Evolutionary conservation across 257 asterid species (phyloP).

Genomic region (Ajuga chamaepitys): DNA sequence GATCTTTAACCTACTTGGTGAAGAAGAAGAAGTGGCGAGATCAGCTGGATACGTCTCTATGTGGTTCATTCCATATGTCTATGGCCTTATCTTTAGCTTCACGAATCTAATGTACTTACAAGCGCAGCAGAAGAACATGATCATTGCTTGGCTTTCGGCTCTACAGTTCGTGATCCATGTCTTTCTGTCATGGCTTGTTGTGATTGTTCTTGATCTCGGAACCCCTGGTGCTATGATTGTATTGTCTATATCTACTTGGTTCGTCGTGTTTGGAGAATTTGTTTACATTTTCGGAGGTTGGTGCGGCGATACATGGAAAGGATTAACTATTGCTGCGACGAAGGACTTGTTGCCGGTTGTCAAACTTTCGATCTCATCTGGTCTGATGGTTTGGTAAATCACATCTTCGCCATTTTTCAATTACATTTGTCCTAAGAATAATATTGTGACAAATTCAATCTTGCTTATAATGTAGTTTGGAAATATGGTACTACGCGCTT

Average conservation of each 20-base stretch:
- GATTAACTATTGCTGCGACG: conserved; percentile 36
- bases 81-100: not conserved
- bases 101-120: conserved; percentile 24
- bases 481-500: conserved; percentile 40
- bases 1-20: conserved; percentile 17
- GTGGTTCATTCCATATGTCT: conserved; percentile 15
- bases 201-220: conserved; percentile 1
- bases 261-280: conserved; percentile 9
- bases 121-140: conserved; percentile 17
- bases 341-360: conserved; percentile 25
- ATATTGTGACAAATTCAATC: not conserved
- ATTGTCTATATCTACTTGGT: conserved; percentile 14
- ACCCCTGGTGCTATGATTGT: conserved; percentile 17
- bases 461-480: conserved; percentile 29
- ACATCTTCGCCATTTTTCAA: not conserved
- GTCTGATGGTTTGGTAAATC: conserved; percentile 21
- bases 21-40: not conserved
- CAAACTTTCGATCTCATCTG: conserved; percentile 10
- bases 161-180: conserved; percentile 8
- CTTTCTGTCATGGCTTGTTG: conserved; percentile 10
- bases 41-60: conserved; percentile 13
- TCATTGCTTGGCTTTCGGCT: conserved; percentile 18
- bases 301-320: conserved; percentile 43
- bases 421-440: not conserved
- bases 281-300: conserved; percentile 29